A percentile compares a stretch with the other conserved stretches of the same genome.
Conservation (phyloP, 495 filamentous ascomycete species). For the Talaromyces ruber region DNA sequence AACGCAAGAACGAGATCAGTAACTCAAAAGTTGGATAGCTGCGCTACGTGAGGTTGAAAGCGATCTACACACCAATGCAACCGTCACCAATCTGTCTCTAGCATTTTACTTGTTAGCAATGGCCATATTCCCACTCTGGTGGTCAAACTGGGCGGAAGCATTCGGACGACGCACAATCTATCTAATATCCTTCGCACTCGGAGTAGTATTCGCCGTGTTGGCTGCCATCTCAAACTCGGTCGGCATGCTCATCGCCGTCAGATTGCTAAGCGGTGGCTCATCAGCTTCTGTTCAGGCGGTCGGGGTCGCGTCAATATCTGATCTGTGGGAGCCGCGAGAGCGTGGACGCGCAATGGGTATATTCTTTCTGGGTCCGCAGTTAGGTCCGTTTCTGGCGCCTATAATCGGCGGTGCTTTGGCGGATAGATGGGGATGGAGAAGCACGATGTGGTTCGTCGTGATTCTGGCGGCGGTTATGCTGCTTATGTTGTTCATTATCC, state of each 20-base stretch:
- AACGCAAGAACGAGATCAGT: not conserved
- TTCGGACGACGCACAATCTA: slow-evolving; percentile 68
- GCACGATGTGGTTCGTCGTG: slow-evolving; percentile 7
- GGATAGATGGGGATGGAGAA: slow-evolving; percentile 6
- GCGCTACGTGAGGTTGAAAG: slow-evolving; percentile 49
- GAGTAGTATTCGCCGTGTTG: slow-evolving; percentile 54
- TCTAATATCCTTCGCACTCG: slow-evolving; percentile 60
- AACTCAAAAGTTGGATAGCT: slow-evolving; percentile 29
- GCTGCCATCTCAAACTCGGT: slow-evolving; percentile 60
- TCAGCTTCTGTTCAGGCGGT: slow-evolving; percentile 20
- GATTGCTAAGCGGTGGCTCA: slow-evolving; percentile 62
- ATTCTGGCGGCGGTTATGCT: slow-evolving; percentile 2
- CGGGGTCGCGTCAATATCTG: slow-evolving; percentile 4
- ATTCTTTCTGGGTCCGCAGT: slow-evolving; percentile 5
- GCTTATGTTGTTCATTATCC: slow-evolving; percentile 8
- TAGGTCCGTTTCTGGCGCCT: slow-evolving; percentile 9
- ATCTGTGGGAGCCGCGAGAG: slow-evolving; percentile 8
- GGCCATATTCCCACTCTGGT: slow-evolving; percentile 75
- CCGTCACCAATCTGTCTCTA: slow-evolving; percentile 61
- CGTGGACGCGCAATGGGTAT: slow-evolving; percentile 9
- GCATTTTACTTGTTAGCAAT: slow-evolving; percentile 71
- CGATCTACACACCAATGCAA: slow-evolving; percentile 46
- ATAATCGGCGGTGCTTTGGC: slow-evolving; percentile 9
- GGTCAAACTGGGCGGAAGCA: slow-evolving; percentile 68
- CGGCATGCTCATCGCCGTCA: slow-evolving; percentile 67